phyloP scores from a whole-genome alignment of 176 grass and related monocot species.

The Musa troglodytarum region DNA sequence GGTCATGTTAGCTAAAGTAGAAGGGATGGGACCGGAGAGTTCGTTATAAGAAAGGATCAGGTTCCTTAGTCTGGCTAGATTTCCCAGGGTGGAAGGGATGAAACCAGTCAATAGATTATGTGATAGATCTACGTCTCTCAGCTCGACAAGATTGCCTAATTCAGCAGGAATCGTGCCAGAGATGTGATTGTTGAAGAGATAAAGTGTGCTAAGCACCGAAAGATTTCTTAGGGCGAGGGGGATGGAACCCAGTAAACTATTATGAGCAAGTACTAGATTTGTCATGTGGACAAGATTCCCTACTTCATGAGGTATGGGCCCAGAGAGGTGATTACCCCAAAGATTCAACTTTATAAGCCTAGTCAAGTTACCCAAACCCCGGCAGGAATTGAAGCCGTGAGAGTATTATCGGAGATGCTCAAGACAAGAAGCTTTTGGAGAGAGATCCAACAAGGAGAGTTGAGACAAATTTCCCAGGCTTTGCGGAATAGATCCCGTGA shows the following conservation, averaged over 20 bases:
- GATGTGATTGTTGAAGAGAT: neutral
- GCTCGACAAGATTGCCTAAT: neutral
- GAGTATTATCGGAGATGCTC: neutral
- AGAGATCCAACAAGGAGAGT: neutral
- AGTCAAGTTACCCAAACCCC: neutral
- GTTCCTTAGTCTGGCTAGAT: neutral
- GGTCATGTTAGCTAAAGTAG: neutral
- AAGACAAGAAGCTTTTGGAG: neutral
- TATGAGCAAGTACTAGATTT: too few species aligned
- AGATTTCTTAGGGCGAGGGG: neutral
- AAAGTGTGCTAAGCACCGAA: neutral
- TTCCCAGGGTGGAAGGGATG: neutral
- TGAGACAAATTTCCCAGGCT: neutral
- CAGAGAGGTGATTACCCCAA: too few species aligned
- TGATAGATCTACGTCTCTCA: neutral
- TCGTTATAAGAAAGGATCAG: neutral
- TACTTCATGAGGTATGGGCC: too few species aligned
- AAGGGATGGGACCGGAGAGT: neutral
- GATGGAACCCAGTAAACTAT: too few species aligned
- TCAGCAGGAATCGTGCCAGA: neutral
- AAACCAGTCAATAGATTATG: neutral
- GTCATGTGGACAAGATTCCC: too few species aligned
- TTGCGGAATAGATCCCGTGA: neutral
- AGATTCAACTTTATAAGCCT: too few species aligned
- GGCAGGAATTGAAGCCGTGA: neutral